Conservation (phyloP, 2,329 filamentous ascomycete species). For the Colletotrichum lini region DNA sequence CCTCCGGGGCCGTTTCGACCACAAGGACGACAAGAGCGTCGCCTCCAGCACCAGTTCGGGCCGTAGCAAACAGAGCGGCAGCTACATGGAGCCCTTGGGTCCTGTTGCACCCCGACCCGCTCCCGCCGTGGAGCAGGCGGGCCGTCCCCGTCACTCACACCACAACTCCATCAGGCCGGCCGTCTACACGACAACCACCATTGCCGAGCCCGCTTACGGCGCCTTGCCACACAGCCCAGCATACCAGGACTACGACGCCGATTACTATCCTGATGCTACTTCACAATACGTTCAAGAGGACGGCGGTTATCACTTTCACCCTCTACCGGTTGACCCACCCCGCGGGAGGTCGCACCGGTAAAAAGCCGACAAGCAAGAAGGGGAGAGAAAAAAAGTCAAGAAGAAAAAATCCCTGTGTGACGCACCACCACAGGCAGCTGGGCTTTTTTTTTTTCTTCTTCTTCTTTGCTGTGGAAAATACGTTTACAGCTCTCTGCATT, state of each 20-base stretch:
- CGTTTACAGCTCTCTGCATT: conserved; percentile 38
- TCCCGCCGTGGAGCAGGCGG: conserved; percentile 12
- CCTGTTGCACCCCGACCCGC: conserved; percentile 26
- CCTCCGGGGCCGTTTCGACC: conserved; percentile 55
- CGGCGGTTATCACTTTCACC: conserved; percentile 54
- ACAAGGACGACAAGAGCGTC: conserved; percentile 48
- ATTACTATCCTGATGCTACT: conserved; percentile 46
- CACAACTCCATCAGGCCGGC: conserved; percentile 20
- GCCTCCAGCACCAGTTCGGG: conserved; percentile 38
- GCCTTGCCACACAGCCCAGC: conserved; percentile 50
- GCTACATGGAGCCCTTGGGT: conserved; percentile 46
- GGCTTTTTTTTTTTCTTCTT: not conserved
- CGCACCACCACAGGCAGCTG: conserved; percentile 19
- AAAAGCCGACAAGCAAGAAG: not conserved
- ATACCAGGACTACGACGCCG: conserved; percentile 46
- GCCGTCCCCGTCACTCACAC: conserved; percentile 6
- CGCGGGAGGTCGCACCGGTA: conserved; percentile 31
- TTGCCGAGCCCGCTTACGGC: conserved; percentile 44
- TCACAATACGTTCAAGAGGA: conserved; percentile 47
- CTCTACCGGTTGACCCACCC: conserved; percentile 44
- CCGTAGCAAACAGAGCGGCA: conserved; percentile 48
- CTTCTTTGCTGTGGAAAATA: conserved; percentile 22
- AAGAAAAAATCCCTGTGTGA: conserved; percentile 31
- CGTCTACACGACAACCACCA: conserved; percentile 23
- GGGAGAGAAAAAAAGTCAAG: not conserved